phyloP scores from a whole-genome alignment of 495 filamentous ascomycete species.

The Xylaria curta region DNA sequence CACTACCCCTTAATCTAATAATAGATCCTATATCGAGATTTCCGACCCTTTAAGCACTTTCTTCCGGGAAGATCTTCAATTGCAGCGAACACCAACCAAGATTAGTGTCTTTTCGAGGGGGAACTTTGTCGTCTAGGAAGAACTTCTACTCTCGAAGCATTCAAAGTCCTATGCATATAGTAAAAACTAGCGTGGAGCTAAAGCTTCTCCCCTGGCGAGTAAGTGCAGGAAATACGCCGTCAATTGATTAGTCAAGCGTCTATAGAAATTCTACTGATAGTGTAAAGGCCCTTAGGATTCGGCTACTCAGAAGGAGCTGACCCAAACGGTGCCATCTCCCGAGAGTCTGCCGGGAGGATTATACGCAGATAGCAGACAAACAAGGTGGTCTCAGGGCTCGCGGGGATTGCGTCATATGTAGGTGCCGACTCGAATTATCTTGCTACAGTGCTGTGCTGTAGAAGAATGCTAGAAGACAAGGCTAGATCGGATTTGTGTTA shows the following conservation, averaged over 20 bases:
- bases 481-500: not conserved
- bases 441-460: not conserved
- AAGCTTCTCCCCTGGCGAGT: not conserved
- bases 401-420: not conserved
- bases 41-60: not conserved
- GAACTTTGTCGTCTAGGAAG: not conserved
- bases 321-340: not conserved
- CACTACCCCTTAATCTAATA: not conserved
- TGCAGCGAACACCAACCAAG: not conserved
- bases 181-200: not conserved
- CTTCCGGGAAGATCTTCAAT: not conserved
- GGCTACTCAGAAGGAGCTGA: too few species aligned
- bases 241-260: not conserved
- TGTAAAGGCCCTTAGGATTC: too few species aligned
- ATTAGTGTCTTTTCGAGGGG: not conserved
- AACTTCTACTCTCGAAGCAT: not conserved
- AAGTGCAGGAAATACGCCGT: not conserved
- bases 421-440: not conserved
- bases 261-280: not conserved
- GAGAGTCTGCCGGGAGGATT: not conserved
- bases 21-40: not conserved
- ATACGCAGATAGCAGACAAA: not conserved
- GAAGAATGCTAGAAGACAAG: not conserved
- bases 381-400: not conserved
- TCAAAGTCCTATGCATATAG: not conserved